These are phyloP conservation scores for Trichosporon ovoides DNA, from an alignment of 1,284 basidiomycete species.

Conservation along the genomic window DNA sequence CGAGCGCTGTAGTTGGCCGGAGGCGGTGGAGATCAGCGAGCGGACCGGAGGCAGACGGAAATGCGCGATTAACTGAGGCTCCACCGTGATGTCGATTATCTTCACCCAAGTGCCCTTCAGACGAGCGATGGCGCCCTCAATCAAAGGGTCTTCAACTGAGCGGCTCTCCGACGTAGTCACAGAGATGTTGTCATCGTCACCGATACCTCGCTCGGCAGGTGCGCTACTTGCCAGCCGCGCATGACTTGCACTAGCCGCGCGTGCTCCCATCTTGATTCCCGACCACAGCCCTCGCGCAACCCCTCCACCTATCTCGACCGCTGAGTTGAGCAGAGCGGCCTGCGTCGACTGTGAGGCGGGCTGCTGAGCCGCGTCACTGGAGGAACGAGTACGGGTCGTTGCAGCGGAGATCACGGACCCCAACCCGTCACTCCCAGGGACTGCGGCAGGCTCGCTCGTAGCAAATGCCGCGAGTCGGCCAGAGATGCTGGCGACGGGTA, in stretches of 20 bases:
- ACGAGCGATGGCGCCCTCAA: background rate
- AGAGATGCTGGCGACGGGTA: slow-evolving; percentile 31
- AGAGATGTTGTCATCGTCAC: slow-evolving; percentile 19
- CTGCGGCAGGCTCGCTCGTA: slow-evolving; percentile 25
- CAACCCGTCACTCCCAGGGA: slow-evolving; percentile 29
- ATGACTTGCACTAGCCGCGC: slow-evolving; percentile 28
- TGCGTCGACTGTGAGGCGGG: slow-evolving; percentile 15
- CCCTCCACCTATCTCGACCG: slow-evolving; percentile 41
- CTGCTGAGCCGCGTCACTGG: background rate
- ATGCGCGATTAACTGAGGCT: slow-evolving; percentile 32
- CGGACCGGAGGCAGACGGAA: slow-evolving; percentile 35
- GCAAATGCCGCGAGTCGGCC: slow-evolving; percentile 36
- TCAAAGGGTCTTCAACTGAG: slow-evolving; percentile 11
- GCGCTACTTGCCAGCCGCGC: slow-evolving; percentile 37
- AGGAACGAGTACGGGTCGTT: background rate
- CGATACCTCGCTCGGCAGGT: slow-evolving; percentile 26
- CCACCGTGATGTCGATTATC: slow-evolving; percentile 31
- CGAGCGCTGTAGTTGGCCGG: background rate
- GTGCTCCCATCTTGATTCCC: slow-evolving; percentile 41
- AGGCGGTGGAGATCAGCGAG: slow-evolving; percentile 9
- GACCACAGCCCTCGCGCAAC: slow-evolving; percentile 46
- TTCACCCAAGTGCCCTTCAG: slow-evolving; percentile 37
- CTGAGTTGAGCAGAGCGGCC: slow-evolving; percentile 33
- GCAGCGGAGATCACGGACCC: slow-evolving; percentile 34
- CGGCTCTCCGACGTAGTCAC: slow-evolving; percentile 11